Evolutionary conservation across 2,329 filamentous ascomycete species (phyloP).

Genomic region (Fusarium xyrophilum): DNA sequence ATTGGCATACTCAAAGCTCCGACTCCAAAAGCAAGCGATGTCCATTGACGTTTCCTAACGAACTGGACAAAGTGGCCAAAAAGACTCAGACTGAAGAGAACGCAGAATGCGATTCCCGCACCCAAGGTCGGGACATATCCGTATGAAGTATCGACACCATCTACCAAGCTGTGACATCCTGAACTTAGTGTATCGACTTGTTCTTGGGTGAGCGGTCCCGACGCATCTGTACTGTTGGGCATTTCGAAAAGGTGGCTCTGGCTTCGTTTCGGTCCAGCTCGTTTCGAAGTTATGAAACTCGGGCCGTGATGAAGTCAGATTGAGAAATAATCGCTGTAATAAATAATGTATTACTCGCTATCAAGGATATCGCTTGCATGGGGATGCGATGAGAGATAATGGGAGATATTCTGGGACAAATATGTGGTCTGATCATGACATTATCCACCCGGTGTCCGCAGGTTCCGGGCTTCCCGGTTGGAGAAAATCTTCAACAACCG

Average conservation of each 20-base stretch:
- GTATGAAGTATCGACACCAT: neutral
- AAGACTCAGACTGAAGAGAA: neutral
- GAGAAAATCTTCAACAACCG: rapidly evolving
- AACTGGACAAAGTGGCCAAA: neutral
- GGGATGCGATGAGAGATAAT: too few species aligned
- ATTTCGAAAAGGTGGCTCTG: neutral
- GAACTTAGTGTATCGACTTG: neutral
- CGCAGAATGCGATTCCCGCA: neutral
- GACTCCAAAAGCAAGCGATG: neutral
- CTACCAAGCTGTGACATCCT: neutral
- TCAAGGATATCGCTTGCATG: neutral
- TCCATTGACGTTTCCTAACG: neutral
- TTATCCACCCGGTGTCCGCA: neutral
- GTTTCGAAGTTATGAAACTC: too few species aligned
- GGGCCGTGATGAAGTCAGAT: too few species aligned
- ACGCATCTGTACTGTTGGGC: neutral
- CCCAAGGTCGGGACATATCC: neutral
- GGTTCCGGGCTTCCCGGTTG: neutral
- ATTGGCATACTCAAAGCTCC: neutral
- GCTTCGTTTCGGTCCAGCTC: rapidly evolving
- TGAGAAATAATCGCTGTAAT: too few species aligned
- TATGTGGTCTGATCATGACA: neutral
- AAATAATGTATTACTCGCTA: neutral
- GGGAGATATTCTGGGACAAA: neutral
- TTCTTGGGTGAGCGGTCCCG: neutral